Evolutionary conservation across 1,284 basidiomycete genomes (phyloP).

Genomic region (Puccinia novopanici): DNA sequence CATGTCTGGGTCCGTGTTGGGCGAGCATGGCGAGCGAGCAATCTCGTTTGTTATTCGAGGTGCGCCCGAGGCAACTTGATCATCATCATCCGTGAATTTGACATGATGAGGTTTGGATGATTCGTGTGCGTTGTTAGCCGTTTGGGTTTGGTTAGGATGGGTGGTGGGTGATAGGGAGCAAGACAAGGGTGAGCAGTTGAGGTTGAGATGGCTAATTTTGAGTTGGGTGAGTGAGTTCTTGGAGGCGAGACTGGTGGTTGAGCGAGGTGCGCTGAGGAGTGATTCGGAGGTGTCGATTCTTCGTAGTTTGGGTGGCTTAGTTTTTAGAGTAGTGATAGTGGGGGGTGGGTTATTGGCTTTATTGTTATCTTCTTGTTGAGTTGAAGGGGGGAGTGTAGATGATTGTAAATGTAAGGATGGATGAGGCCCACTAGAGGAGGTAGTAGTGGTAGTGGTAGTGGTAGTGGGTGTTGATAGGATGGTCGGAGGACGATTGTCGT

Average conservation of each 20-base stretch:
- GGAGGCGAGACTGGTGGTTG: not conserved
- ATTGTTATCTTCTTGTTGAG: no score
- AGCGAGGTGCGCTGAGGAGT: conserved; percentile 18
- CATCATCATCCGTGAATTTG: not conserved
- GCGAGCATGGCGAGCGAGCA: conserved; percentile 11
- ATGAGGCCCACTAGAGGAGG: not conserved
- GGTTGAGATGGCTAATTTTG: conserved; percentile 3
- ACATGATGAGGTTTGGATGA: not conserved
- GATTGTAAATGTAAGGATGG: conserved; percentile 22
- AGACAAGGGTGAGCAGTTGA: not conserved
- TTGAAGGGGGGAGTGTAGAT: no score
- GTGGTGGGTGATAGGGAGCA: not conserved
- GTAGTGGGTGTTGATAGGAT: not conserved
- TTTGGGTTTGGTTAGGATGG: not conserved
- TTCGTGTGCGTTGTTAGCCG: not conserved
- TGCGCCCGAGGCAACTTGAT: no score
- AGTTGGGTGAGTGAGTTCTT: conserved; percentile 17
- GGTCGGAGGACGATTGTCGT: not conserved
- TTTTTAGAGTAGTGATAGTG: conserved; percentile 4
- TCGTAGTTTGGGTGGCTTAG: conserved; percentile 39
- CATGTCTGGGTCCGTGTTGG: conserved; percentile 9
- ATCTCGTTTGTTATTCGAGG: no score
- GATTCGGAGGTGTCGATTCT: conserved; percentile 47
- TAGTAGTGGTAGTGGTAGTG: not conserved
- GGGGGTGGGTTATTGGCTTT: not conserved